A percentile compares a stretch with the other conserved stretches of the same genome.
Conservation (phyloP, 805 yeast genomes). For the Clavispora fructus region DNA sequence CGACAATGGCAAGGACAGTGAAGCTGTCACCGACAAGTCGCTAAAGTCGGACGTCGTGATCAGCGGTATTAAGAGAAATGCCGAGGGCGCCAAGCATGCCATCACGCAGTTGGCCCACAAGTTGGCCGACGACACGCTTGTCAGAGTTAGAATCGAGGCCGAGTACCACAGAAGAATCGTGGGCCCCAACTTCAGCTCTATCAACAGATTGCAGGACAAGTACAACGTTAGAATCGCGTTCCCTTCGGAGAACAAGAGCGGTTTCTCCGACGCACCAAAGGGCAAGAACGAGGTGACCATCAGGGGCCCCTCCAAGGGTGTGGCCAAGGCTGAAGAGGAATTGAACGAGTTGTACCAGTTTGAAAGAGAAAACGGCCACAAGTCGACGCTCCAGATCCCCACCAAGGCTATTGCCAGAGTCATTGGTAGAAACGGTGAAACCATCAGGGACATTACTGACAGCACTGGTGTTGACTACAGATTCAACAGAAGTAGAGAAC, state of each 20-base stretch:
- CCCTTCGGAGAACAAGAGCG: slow-evolving; percentile 41
- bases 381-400: slow-evolving; percentile 62
- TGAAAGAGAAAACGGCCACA: slow-evolving; percentile 81
- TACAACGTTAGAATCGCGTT: slow-evolving; percentile 78
- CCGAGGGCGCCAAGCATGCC: slow-evolving; percentile 61
- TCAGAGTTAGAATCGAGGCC: slow-evolving; percentile 62
- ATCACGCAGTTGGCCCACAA: slow-evolving; percentile 57
- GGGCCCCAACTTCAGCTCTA: slow-evolving; percentile 78
- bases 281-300: slow-evolving; percentile 60
- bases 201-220: slow-evolving; percentile 80
- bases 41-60: slow-evolving; percentile 42
- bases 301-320: slow-evolving; percentile 90
- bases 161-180: slow-evolving; percentile 77
- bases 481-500: slow-evolving; percentile 37
- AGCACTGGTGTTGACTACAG: slow-evolving; percentile 56
- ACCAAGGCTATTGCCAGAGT: slow-evolving; percentile 71
- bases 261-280: slow-evolving; percentile 34
- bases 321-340: slow-evolving; percentile 76
- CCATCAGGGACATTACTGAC: slow-evolving; percentile 73
- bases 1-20: slow-evolving; percentile 34
- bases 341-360: slow-evolving; percentile 75
- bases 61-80: slow-evolving; percentile 74
- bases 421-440: slow-evolving; percentile 86
- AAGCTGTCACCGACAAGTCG: slow-evolving; percentile 17
- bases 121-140: slow-evolving; percentile 76